Conservation (phyloP, 2,329 filamentous ascomycete species). For the Cytospora leucostoma region DNA sequence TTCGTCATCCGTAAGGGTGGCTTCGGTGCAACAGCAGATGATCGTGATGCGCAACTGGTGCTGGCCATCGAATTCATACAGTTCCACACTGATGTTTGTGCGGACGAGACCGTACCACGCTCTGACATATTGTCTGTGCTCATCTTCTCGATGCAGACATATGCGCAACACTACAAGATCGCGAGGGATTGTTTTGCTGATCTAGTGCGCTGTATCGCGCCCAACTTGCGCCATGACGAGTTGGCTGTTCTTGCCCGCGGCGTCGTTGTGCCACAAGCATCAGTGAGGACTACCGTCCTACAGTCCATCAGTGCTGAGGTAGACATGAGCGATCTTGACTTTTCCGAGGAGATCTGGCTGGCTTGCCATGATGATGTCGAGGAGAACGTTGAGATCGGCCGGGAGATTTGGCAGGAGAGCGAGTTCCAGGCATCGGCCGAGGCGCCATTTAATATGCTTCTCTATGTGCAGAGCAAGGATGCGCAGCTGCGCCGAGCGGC, state of each 20-base stretch:
- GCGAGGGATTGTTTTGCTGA: constrained; percentile 92
- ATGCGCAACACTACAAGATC: constrained; percentile 91
- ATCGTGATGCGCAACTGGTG: constrained; percentile 85
- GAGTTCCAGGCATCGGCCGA: constrained; percentile 69
- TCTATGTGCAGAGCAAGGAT: constrained; percentile 79
- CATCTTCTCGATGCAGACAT: constrained; percentile 81
- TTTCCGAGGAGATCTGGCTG: constrained; percentile 90
- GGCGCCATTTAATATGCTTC: constrained; percentile 67
- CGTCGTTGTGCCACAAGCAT: constrained; percentile 73
- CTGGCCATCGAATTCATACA: constrained; percentile 85
- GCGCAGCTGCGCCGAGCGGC: constrained; percentile 80
- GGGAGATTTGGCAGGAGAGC: constrained; percentile 94
- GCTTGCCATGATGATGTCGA: constrained; percentile 87
- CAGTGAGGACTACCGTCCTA: constrained; percentile 80
- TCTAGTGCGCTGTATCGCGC: constrained; percentile 79
- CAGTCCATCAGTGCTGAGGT: constrained; percentile 91
- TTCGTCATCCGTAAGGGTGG: constrained; percentile 78
- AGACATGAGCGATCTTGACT: constrained; percentile 83
- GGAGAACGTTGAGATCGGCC: constrained; percentile 81
- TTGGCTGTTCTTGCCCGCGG: constrained; percentile 76
- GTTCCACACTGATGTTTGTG: constrained; percentile 81
- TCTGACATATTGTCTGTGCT: constrained; percentile 70
- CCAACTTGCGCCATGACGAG: constrained; percentile 74
- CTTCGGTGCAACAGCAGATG: constrained; percentile 71
- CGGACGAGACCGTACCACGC: constrained; percentile 74